Evolutionary conservation across 2,329 filamentous ascomycete species (phyloP), one percentile per base, ranked within the genome.

Genomic region (Epicoccum sorghinum): DNA sequence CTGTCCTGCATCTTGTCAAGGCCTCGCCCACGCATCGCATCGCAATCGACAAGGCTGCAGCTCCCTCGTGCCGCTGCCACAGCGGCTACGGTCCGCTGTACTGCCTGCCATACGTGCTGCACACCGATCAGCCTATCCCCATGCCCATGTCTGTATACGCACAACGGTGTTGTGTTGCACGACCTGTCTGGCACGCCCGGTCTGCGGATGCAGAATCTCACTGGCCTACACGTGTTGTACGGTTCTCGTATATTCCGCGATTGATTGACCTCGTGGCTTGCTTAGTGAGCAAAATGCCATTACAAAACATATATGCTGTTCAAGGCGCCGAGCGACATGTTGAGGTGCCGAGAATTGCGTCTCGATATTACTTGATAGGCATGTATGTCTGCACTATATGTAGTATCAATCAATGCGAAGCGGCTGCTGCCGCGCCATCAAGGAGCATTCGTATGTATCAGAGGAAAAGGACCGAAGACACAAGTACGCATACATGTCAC

Each of bases 1-100:
- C 27, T 9, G 9, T 29, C 27, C 27, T 29, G 32, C 32, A 33
- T n/a, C 32, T 33, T 12, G 13, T 9, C 32, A 33, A 33, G 4
- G 32, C 32, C 32, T 5, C 32, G 32, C 32, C 29, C 7, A 30
- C 29, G 7, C 29, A 30, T 30, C 3, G 29, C 29, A 30, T 30
- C 29, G 12, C 12, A 30, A 12, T n/a, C 32, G 32, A 33, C 44
- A 44, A 29, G 51, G 51, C 39, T 44, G 35, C 40, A 48, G 43
- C 38, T 12, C n/a, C 32, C 35, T 40, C 27, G 27, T 29, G 27
- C 27, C 27, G 27, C 27, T 7, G 6, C 51, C 10, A 37, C 49
- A 43, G 50, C 38, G 50, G 50, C 33, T 12, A 35, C 50, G 44
- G 44, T 53, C 51, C 51, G 51, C 39, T 4, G 18, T 44, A n/a